Evolutionary conservation across 2,329 filamentous ascomycete species (phyloP).

Genomic region (Pseudogymnoascus sp.): DNA sequence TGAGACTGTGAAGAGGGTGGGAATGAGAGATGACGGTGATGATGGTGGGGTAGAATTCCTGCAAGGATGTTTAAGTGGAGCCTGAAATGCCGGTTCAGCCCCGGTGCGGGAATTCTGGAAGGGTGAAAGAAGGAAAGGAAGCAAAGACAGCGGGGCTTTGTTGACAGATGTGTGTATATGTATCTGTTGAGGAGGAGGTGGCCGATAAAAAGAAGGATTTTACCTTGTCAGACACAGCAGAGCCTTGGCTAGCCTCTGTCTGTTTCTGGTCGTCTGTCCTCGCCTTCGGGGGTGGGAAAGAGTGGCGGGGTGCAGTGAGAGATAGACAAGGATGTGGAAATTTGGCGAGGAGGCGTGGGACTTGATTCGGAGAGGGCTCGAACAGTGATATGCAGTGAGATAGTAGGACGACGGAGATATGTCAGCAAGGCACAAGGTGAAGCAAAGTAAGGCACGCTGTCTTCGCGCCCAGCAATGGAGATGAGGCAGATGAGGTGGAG

Average conservation of each 20-base stretch:
- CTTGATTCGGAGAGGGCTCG: background rate
- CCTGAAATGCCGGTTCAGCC: constrained; percentile 2
- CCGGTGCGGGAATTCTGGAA: constrained; percentile 1
- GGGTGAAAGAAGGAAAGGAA: background rate
- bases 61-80: constrained; percentile 6
- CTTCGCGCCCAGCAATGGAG: background rate
- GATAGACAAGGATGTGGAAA: background rate
- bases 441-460: background rate
- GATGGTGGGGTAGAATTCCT: background rate
- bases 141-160: background rate
- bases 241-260: background rate
- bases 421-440: background rate
- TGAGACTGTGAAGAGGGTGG: background rate
- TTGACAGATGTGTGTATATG: background rate
- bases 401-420: background rate
- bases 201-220: background rate
- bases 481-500: no score
- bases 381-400: constrained; percentile 5
- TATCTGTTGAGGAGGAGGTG: background rate
- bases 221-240: background rate
- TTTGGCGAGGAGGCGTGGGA: background rate
- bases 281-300: background rate
- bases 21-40: constrained; percentile 1
- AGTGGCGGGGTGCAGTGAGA: background rate
- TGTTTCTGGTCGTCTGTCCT: background rate